Conservation (phyloP, 306 rosid species). For the Gleditsia sinensis region DNA sequence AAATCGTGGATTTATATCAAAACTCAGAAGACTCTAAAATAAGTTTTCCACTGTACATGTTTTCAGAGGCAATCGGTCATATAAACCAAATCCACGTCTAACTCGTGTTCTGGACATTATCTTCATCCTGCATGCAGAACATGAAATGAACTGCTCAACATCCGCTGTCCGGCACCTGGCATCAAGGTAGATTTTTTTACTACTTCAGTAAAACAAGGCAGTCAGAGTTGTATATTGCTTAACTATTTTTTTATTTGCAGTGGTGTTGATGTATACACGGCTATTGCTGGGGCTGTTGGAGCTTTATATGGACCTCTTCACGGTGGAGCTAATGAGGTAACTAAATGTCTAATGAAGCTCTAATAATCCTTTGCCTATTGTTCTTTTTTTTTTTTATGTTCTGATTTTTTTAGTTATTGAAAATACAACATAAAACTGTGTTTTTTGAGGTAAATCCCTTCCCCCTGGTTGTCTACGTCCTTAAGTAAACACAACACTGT, state of each 20-base stretch:
- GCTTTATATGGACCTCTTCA: slow-evolving; percentile 93
- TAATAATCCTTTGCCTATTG: background rate
- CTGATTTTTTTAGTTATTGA: no score
- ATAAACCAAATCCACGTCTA: slow-evolving; percentile 80
- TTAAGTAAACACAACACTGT: background rate
- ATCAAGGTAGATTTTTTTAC: slow-evolving; percentile 60
- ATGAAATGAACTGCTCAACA: no score
- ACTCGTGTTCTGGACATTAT: slow-evolving; percentile 78
- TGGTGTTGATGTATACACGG: no score
- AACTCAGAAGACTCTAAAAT: background rate
- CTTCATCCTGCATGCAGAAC: no score
- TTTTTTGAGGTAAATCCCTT: background rate
- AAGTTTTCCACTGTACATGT: slow-evolving; percentile 12
- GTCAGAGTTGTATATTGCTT: background rate
- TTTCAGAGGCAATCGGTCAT: slow-evolving; percentile 77
- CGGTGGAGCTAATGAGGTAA: slow-evolving; percentile 94
- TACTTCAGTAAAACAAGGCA: slow-evolving; percentile 9
- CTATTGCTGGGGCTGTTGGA: slow-evolving; percentile 87
- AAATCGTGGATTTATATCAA: background rate
- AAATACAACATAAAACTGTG: no score
- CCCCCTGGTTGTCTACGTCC: no score
- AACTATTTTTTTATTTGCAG: slow-evolving; percentile 66
- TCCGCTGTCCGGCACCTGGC: slow-evolving; percentile 89
- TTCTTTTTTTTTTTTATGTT: background rate
- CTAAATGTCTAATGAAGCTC: background rate